Evolutionary conservation across 2,329 filamentous ascomycete genomes (phyloP).

Genomic region (Sporothrix schenckii): DNA sequence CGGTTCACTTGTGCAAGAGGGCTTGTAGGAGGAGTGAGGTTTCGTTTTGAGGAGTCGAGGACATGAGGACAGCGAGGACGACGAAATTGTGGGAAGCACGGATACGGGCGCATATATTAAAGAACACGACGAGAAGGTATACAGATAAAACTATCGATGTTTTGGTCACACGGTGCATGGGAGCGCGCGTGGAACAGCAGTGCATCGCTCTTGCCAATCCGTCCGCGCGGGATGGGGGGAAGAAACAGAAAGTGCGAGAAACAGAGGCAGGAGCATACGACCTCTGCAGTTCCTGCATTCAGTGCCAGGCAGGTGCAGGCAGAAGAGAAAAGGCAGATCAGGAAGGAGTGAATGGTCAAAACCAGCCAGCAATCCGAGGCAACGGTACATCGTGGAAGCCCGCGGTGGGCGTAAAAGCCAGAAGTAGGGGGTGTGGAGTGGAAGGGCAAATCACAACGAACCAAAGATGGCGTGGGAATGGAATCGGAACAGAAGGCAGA

Average conservation of each 20-base stretch:
- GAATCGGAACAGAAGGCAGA: conserved; percentile 17
- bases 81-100: conserved; percentile 20
- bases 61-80: not conserved
- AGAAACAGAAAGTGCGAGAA: conserved; percentile 11
- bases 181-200: conserved; percentile 6
- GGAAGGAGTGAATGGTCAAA: conserved; percentile 4
- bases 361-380: conserved; percentile 23
- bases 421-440: conserved; percentile 16
- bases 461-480: conserved; percentile 8
- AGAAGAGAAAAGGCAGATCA: conserved; percentile 9
- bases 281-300: conserved; percentile 20
- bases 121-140: conserved; percentile 25
- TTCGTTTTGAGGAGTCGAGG: conserved; percentile 8
- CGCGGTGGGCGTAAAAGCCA: not conserved
- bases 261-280: conserved; percentile 10
- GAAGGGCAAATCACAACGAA: conserved; percentile 4
- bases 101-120: conserved; percentile 23
- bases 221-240: conserved; percentile 7
- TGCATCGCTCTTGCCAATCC: conserved; percentile 23
- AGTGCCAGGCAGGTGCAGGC: conserved; percentile 8
- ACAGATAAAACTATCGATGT: conserved; percentile 1
- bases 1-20: conserved; percentile 16
- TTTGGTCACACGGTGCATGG: conserved; percentile 23
- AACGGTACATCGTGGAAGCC: conserved; percentile 23
- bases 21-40: not conserved